Evolutionary conservation across 495 filamentous ascomycete species (phyloP).

Genomic region (Penicillium robsamsonii): DNA sequence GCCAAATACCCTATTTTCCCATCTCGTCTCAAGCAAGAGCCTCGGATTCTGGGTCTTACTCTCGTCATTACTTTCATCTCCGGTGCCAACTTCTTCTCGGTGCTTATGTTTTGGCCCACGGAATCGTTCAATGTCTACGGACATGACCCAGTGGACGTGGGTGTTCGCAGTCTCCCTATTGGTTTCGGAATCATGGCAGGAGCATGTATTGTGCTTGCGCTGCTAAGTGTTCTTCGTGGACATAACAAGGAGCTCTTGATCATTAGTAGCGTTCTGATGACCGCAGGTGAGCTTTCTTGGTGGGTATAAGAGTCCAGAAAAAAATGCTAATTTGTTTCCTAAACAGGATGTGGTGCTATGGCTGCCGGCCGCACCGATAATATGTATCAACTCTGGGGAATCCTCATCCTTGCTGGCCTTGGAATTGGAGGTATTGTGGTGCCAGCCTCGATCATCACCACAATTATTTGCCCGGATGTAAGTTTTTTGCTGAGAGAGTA

Average conservation of each 20-base stretch:
- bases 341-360: slow-evolving; percentile 58
- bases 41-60: slow-evolving; percentile 60
- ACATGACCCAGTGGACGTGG: slow-evolving; percentile 64
- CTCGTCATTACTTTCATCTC: slow-evolving; percentile 72
- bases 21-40: slow-evolving; percentile 57
- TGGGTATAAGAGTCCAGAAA: too few species aligned
- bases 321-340: slow-evolving; percentile 2
- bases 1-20: slow-evolving; percentile 68
- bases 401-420: slow-evolving; percentile 62
- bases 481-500: neutral
- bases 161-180: slow-evolving; percentile 63
- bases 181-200: slow-evolving; percentile 62
- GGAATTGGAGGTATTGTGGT: slow-evolving; percentile 75
- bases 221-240: slow-evolving; percentile 60
- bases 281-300: slow-evolving; percentile 48
- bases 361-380: slow-evolving; percentile 58
- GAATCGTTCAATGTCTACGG: slow-evolving; percentile 74
- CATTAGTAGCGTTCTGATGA: slow-evolving; percentile 62
- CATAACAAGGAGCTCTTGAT: slow-evolving; percentile 64
- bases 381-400: slow-evolving; percentile 56
- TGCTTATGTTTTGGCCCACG: slow-evolving; percentile 72
- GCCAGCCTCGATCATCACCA: slow-evolving; percentile 67
- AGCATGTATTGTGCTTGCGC: slow-evolving; percentile 59
- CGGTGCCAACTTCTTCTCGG: slow-evolving; percentile 73
- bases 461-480: slow-evolving; percentile 68